Evolutionary conservation across 306 rosid species (phyloP), one percentile per base, ranked within the genome.

Genomic region (Quercus suber): DNA sequence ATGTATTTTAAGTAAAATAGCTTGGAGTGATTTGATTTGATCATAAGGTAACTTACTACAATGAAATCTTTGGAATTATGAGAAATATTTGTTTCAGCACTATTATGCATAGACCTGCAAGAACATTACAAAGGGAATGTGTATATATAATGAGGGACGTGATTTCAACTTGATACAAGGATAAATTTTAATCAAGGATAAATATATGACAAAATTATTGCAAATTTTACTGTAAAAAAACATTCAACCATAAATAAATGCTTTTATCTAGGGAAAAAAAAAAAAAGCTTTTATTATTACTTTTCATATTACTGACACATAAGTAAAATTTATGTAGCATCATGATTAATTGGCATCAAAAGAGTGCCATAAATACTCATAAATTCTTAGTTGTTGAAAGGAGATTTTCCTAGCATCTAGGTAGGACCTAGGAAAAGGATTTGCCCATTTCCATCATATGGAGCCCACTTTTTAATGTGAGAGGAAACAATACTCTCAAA

Each of bases 51-150:
- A 80, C 82, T 73, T 81, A 86, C 89, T 82, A 76, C 67, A 41
- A 85, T 58, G 53, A 86, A 52, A 73, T 85, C 90, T 79, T 76
- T 85, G 78, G 88, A 73, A 84, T 56, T 78, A 67, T 78, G 84
- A 58, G 99, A 89, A 78, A 86, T 89, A 82, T 95, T 92, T 76
- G 88, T 79, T 23, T 88, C 88, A 10, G 71, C 75, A 68, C 88
- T 79, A 31, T 85, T 79, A 76, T 84, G 61, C n/a, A 88, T 23
- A 8, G 92, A 93, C 90, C 98, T 93, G 79, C 76, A 89, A 69
- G 53, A 64, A 73, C 27, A 67, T 11, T 31, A 3, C 35, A 5
- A 17, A 19, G 27, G 52, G 25, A 33, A 9, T 41, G 3, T 0
- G 45, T 10, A 49, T 49, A 49, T 23, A 23, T 59, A 21, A 67